Evolutionary conservation across 164 flowering plant genomes (phyloP).

Genomic region (Hamamelis virginiana): DNA sequence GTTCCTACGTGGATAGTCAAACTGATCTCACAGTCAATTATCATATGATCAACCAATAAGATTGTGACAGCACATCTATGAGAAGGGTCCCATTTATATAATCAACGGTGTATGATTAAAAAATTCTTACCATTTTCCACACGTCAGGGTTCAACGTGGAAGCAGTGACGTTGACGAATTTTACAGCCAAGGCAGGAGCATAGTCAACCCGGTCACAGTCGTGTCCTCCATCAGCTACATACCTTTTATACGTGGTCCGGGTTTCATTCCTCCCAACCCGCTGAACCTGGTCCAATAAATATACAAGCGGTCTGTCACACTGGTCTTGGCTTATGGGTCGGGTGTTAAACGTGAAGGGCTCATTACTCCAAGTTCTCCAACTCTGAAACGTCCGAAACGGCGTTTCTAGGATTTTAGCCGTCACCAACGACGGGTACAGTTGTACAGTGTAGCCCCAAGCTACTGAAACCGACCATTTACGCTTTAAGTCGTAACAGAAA

Average conservation of each 20-base stretch:
- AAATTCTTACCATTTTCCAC: conserved; percentile 49
- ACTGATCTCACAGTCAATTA: too few species aligned
- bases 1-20: too few species aligned
- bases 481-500: conserved; percentile 52
- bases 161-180: conserved; percentile 36
- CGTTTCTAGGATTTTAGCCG: conserved; percentile 50
- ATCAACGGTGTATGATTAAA: too few species aligned
- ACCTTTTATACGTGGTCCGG: conserved; percentile 30
- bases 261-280: conserved; percentile 13
- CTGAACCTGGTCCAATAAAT: conserved; percentile 36
- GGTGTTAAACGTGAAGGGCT: conserved; percentile 69
- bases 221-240: not conserved
- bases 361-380: conserved; percentile 53
- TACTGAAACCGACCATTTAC: conserved; percentile 68
- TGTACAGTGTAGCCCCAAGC: conserved; percentile 87
- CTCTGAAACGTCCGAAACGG: conserved; percentile 60
- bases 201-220: conserved; percentile 24
- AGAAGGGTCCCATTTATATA: too few species aligned
- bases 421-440: conserved; percentile 43
- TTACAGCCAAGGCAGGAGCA: conserved; percentile 19
- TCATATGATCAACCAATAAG: too few species aligned
- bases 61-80: too few species aligned
- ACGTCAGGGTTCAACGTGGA: conserved; percentile 23
- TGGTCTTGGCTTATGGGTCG: conserved; percentile 39
- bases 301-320: conserved; percentile 40